Evolutionary conservation across 208 protist species (phyloP).

Genomic region (Wallacemonas sp.): DNA sequence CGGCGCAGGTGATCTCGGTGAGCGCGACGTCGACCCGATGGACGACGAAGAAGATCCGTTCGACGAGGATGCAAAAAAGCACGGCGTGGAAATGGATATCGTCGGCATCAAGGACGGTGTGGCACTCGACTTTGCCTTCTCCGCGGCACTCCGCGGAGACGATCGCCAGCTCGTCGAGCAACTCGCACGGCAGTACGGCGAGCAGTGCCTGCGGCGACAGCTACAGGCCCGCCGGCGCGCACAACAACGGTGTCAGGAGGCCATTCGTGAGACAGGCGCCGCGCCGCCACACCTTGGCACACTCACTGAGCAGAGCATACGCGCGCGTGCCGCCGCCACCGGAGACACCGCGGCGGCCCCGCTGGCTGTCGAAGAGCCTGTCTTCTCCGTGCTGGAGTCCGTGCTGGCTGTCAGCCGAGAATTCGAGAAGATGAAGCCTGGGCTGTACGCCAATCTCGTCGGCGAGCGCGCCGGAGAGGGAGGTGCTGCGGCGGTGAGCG

Average conservation of each 20-base stretch:
- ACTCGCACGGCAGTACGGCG: slow-evolving; percentile 44
- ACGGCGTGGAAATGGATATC: slow-evolving; percentile 6
- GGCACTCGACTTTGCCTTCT: slow-evolving; percentile 22
- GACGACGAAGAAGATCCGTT: not conserved
- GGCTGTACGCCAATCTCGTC: not conserved
- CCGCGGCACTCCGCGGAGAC: slow-evolving; percentile 39
- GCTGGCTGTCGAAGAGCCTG: slow-evolving; percentile 6
- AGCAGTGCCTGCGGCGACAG: slow-evolving; percentile 6
- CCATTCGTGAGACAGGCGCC: not conserved
- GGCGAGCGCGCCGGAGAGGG: not conserved
- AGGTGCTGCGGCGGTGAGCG: not conserved
- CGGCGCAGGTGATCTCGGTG: not conserved
- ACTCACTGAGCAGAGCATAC: not conserved
- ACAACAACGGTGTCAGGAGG: not conserved
- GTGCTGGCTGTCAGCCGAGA: slow-evolving; percentile 76
- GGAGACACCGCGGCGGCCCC: not conserved
- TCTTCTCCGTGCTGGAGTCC: slow-evolving; percentile 64
- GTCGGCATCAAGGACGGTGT: not conserved
- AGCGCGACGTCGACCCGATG: no score
- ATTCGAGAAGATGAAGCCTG: slow-evolving; percentile 56
- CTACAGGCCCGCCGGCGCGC: not conserved
- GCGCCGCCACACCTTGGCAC: not conserved
- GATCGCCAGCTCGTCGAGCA: slow-evolving; percentile 50
- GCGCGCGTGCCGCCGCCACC: not conserved
- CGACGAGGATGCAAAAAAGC: slow-evolving; percentile 1